A percentile compares a stretch with the other conserved stretches of the same genome.
These are phyloP conservation scores for Cyclotella kingstonii DNA, from an alignment of 108 stramenopile genomes.

Conservation along the genomic window DNA sequence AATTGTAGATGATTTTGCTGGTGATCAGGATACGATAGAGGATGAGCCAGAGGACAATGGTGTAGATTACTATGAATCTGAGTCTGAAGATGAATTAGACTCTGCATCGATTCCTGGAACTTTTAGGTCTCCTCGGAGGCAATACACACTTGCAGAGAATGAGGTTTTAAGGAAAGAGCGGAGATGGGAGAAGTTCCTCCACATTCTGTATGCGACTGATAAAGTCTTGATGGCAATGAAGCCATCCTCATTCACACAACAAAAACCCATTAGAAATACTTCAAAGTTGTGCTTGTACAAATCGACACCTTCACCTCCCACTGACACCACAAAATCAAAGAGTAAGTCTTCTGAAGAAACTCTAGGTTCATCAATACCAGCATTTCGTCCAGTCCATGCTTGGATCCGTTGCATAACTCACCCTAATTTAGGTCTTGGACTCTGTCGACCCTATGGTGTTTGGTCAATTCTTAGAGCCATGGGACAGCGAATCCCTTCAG, in stretches of 20 bases:
- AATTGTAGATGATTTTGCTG: conserved; percentile 34
- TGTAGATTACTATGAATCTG: neutral
- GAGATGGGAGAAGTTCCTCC: conserved; percentile 27
- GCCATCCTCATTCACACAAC: too few species aligned
- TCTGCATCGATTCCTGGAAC: neutral
- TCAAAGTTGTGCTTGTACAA: too few species aligned
- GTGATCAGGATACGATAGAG: conserved; percentile 13
- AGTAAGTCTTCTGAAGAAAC: neutral
- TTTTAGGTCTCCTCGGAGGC: neutral
- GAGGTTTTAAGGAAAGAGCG: conserved; percentile 8
- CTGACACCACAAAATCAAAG: neutral
- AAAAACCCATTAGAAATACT: too few species aligned
- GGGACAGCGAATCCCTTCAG: conserved; percentile 29
- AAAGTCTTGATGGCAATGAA: conserved; percentile 2
- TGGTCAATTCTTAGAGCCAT: conserved; percentile 38
- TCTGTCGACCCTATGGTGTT: conserved; percentile 24
- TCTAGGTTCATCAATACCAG: neutral
- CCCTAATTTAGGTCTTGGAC: conserved; percentile 28
- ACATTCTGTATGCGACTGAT: conserved; percentile 25
- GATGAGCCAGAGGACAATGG: neutral
- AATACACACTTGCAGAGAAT: conserved; percentile 1
- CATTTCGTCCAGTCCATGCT: conserved; percentile 36
- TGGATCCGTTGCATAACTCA: conserved; percentile 23
- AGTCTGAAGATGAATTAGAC: neutral
- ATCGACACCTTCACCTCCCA: too few species aligned